Evolutionary conservation across 805 yeast species (phyloP).

Genomic region (Myxozyma monticola): DNA sequence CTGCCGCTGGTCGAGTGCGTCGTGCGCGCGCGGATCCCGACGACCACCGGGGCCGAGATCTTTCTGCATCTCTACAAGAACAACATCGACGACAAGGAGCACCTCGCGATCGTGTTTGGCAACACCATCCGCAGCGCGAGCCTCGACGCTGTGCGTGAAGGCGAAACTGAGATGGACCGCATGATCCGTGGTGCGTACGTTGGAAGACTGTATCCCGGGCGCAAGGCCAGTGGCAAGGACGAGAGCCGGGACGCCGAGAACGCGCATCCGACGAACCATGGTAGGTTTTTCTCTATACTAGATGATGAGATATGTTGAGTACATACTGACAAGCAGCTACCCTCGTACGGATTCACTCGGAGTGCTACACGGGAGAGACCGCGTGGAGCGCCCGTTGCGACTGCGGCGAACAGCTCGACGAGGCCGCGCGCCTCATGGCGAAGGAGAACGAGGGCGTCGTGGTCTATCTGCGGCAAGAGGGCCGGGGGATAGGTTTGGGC

Average conservation of each 20-base stretch:
- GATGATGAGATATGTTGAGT: too few relatives aligned
- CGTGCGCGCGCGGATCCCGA: constrained; percentile 94
- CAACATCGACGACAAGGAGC: constrained; percentile 87
- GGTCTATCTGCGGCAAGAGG: constrained; percentile 95
- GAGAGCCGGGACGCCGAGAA: constrained; percentile 34
- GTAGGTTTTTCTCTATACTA: neutral
- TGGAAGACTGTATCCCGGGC: constrained; percentile 87
- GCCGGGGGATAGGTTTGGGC: constrained; percentile 98
- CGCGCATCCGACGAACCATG: neutral
- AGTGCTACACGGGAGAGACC: constrained; percentile 98
- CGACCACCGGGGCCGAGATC: constrained; percentile 92
- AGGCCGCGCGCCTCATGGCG: constrained; percentile 94
- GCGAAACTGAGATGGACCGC: constrained; percentile 85
- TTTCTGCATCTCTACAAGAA: constrained; percentile 87
- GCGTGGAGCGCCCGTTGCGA: constrained; percentile 99
- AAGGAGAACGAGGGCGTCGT: constrained; percentile 85
- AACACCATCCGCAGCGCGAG: constrained; percentile 80
- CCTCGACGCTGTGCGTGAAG: constrained; percentile 58
- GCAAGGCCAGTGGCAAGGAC: constrained; percentile 50
- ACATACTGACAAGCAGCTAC: too few relatives aligned
- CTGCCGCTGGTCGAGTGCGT: constrained; percentile 82
- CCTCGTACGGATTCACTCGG: constrained; percentile 89
- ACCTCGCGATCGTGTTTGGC: constrained; percentile 94
- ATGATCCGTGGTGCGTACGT: constrained; percentile 99
- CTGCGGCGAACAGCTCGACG: constrained; percentile 98